Percentiles rank a stretch among this genome's conserved stretches.
phyloP scores from a whole-genome alignment of 345 rosid species.

The Aquilaria sinensis region DNA sequence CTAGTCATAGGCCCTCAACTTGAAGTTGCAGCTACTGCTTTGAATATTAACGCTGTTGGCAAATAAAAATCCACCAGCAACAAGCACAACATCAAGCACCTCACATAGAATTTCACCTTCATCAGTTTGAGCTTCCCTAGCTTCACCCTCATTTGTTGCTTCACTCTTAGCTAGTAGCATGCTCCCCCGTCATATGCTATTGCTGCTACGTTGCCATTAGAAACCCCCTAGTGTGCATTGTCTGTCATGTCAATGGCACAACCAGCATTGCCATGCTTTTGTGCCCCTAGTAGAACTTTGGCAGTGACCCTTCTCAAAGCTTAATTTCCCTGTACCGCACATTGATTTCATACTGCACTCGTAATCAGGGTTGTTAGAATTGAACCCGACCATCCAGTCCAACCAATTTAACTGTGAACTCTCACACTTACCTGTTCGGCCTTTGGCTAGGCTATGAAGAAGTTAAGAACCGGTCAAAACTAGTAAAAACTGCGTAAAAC shows the following conservation, averaged over 20 bases:
- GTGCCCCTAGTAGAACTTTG: constrained; percentile 82
- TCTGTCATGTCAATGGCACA: constrained; percentile 43
- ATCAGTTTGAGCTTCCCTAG: constrained; percentile 57
- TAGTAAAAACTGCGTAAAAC: too few relatives aligned
- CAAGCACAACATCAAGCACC: too few relatives aligned
- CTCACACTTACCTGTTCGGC: too few relatives aligned
- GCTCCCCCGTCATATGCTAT: constrained; percentile 32
- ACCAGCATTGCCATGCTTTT: constrained; percentile 53
- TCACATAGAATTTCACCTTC: constrained; percentile 47
- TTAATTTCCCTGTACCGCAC: constrained; percentile 40
- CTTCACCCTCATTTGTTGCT: constrained; percentile 67
- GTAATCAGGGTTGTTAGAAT: too few relatives aligned
- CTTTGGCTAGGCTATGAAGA: too few relatives aligned
- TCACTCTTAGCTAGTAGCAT: constrained; percentile 57
- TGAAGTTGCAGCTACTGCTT: constrained; percentile 51
- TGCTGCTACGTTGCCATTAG: constrained; percentile 25
- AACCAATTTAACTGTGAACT: too few relatives aligned
- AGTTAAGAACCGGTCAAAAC: too few relatives aligned
- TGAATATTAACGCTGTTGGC: constrained; percentile 29
- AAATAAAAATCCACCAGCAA: constrained; percentile 44
- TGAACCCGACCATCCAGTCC: too few relatives aligned
- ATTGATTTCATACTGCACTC: constrained; percentile 52
- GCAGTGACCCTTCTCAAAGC: constrained; percentile 61
- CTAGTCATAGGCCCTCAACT: constrained; percentile 40
- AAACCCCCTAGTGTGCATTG: constrained; percentile 36